Evolutionary conservation across 1,139 yeast genomes (phyloP).

Genomic region (Groenewaldozyma sp.): DNA sequence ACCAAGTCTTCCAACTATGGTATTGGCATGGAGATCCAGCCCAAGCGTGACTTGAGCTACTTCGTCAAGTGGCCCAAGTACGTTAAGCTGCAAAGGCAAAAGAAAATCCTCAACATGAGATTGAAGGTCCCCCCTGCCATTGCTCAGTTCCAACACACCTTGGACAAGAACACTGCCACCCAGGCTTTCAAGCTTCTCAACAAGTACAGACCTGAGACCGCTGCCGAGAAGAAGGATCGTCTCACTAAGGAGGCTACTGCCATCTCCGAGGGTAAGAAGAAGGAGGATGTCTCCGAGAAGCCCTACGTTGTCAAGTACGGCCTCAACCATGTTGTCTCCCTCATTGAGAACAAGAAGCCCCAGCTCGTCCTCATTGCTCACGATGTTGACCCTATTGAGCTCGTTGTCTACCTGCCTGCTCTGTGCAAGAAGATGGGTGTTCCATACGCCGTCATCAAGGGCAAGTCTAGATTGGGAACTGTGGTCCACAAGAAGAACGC

Average conservation of each 20-base stretch:
- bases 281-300: slow-evolving; percentile 91
- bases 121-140: slow-evolving; percentile 98
- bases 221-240: slow-evolving; percentile 97
- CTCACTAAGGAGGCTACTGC: slow-evolving; percentile 98
- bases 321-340: slow-evolving; percentile 95
- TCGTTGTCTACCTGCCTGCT: slow-evolving; percentile 95
- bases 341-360: slow-evolving; percentile 96
- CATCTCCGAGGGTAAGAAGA: slow-evolving; percentile 93
- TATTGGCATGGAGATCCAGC: slow-evolving; percentile 91
- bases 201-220: slow-evolving; percentile 98
- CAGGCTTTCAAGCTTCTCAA: slow-evolving; percentile 93
- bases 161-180: slow-evolving; percentile 97
- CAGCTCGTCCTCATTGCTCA: slow-evolving; percentile 93
- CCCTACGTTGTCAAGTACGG: slow-evolving; percentile 96
- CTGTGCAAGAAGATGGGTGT: slow-evolving; percentile 99
- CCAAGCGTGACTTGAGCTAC: slow-evolving; percentile 92
- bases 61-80: slow-evolving; percentile 98
- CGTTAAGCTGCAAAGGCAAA: slow-evolving; percentile 95
- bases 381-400: slow-evolving; percentile 98
- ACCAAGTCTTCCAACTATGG: slow-evolving; percentile 91
- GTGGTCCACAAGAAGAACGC: slow-evolving; percentile 95
- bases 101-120: slow-evolving; percentile 88
- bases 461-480: slow-evolving; percentile 98
- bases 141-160: slow-evolving; percentile 88
- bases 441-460: slow-evolving; percentile 97